Evolutionary conservation across 1,139 yeast genomes (phyloP).

Genomic region (Saccharomycopsis hybrid): DNA sequence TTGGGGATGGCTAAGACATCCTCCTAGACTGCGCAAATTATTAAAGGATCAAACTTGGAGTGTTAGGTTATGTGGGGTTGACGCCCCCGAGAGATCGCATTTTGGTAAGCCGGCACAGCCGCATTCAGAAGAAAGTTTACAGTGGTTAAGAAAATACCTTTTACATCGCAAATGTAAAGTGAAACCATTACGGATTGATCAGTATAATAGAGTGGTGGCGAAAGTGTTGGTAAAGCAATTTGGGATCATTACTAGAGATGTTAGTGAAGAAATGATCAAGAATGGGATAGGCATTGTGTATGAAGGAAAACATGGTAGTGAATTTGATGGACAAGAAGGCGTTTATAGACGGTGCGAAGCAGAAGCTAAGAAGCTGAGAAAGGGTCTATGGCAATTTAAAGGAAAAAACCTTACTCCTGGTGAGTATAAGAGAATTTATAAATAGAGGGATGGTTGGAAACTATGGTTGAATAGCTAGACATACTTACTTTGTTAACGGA

Average conservation of each 20-base stretch:
- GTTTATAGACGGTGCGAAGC: constrained; percentile 54
- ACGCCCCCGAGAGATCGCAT: constrained; percentile 95
- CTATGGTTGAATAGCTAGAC: too few species aligned
- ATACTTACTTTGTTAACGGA: too few species aligned
- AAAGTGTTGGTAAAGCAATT: constrained; percentile 57
- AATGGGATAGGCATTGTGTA: constrained; percentile 83
- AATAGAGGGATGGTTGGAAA: too few species aligned
- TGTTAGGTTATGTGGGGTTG: constrained; percentile 88
- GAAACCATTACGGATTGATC: constrained; percentile 77
- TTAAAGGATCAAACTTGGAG: constrained; percentile 33
- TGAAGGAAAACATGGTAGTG: constrained; percentile 75
- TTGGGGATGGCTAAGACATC: constrained; percentile 82
- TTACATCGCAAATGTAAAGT: constrained; percentile 63
- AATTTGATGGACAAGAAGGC: constrained; percentile 71
- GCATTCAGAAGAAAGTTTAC: constrained; percentile 73
- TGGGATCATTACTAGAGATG: constrained; percentile 68
- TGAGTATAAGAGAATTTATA: constrained; percentile 50
- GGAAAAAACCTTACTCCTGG: constrained; percentile 68
- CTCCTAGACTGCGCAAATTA: constrained; percentile 39
- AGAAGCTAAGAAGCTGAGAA: constrained; percentile 46
- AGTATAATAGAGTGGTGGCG: constrained; percentile 84
- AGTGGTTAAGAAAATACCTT: constrained; percentile 63
- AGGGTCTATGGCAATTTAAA: constrained; percentile 68
- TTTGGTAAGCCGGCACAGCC: constrained; percentile 95
- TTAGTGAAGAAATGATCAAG: constrained; percentile 80